Conservation (phyloP, 345 rosid species). For the Citrus unshiu region DNA sequence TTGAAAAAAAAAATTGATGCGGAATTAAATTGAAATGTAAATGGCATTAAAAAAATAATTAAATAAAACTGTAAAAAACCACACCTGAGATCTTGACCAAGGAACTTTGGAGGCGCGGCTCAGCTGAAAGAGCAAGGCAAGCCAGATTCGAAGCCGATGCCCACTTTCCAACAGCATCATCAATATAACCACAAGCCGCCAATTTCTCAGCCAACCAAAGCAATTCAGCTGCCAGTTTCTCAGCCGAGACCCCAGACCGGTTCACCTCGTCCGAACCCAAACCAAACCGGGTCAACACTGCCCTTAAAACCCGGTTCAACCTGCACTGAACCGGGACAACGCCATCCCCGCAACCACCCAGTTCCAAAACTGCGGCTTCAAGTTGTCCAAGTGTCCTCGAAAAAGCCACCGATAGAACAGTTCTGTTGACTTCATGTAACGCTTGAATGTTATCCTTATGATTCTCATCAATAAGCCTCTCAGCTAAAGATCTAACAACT, state of each 20-base stretch:
- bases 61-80: not conserved
- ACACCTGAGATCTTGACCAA: slow-evolving; percentile 72
- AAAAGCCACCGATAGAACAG: slow-evolving; percentile 61
- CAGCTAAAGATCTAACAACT: slow-evolving; percentile 67
- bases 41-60: too few species aligned
- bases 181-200: slow-evolving; percentile 57
- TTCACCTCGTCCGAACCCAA: slow-evolving; percentile 30
- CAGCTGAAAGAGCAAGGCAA: slow-evolving; percentile 63
- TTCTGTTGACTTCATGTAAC: slow-evolving; percentile 53
- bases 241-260: slow-evolving; percentile 38
- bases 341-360: slow-evolving; percentile 2
- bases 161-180: slow-evolving; percentile 80
- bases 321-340: slow-evolving; percentile 22
- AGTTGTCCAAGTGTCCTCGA: slow-evolving; percentile 53
- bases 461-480: slow-evolving; percentile 74
- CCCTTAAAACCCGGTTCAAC: slow-evolving; percentile 44
- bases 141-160: slow-evolving; percentile 76
- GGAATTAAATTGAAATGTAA: too few species aligned
- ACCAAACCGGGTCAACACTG: slow-evolving; percentile 19
- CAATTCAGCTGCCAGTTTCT: slow-evolving; percentile 84
- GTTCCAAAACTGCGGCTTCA: slow-evolving; percentile 44
- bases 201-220: slow-evolving; percentile 80
- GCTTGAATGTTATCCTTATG: slow-evolving; percentile 37
- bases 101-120: slow-evolving; percentile 68
- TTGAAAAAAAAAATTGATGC: too few species aligned